These are phyloP conservation scores for Solanum arcanum DNA, from an alignment of 257 asterid genomes.

Conservation along the genomic window DNA sequence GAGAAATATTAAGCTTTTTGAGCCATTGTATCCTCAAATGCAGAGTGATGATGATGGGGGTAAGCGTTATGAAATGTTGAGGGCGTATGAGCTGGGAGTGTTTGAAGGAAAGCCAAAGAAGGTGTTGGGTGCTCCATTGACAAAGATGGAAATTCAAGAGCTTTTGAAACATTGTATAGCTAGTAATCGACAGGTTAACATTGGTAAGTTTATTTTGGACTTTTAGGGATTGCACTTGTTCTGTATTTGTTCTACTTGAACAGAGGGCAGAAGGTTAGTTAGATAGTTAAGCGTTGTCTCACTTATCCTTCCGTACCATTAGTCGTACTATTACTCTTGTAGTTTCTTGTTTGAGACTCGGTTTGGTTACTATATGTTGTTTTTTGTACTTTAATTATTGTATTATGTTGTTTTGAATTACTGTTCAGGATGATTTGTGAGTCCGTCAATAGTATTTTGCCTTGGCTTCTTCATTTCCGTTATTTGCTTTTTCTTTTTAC, in stretches of 20 bases:
- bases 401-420: not conserved
- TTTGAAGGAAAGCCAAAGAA: slow-evolving; percentile 35
- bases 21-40: not conserved
- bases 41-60: not conserved
- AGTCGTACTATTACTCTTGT: not conserved
- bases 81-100: slow-evolving; percentile 49
- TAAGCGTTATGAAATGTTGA: slow-evolving; percentile 51
- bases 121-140: slow-evolving; percentile 63
- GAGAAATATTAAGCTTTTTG: slow-evolving; percentile 50
- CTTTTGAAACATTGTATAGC: slow-evolving; percentile 42
- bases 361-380: not conserved
- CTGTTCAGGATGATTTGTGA: not conserved
- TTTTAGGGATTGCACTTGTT: not conserved
- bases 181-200: slow-evolving; percentile 78
- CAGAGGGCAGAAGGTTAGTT: not conserved
- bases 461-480: not conserved
- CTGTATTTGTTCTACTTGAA: not conserved
- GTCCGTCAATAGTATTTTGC: not conserved
- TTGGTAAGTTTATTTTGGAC: slow-evolving; percentile 32
- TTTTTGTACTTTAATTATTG: not conserved
- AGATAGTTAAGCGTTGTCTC: not conserved
- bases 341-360: not conserved
- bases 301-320: not conserved
- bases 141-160: slow-evolving; percentile 50
- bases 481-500: not conserved